Percentiles rank a stretch among this genome's conserved stretches.
Conservation (phyloP, 139 green algal species). For the Chlamydomonas sp. region DNA sequence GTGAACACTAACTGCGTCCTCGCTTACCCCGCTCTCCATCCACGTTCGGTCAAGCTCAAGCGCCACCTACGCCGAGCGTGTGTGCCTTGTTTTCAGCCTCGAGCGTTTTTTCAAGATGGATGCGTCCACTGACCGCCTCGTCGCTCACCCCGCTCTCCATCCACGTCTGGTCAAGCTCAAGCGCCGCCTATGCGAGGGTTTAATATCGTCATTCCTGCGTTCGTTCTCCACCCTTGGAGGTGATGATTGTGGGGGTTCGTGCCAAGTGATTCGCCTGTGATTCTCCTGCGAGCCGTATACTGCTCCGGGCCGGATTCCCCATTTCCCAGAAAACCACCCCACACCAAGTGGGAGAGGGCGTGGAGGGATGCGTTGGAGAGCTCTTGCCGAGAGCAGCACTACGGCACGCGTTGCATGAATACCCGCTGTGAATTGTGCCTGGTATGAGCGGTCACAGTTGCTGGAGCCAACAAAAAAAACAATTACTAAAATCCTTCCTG, state of each 20-base stretch:
- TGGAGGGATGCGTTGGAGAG: too few relatives aligned
- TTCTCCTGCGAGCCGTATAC: conserved; percentile 95
- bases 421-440: conserved; percentile 66
- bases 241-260: too few relatives aligned
- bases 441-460: conserved; percentile 92
- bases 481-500: too few relatives aligned
- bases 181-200: background rate
- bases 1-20: too few relatives aligned
- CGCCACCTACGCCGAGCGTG: too few relatives aligned
- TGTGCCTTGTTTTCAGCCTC: too few relatives aligned
- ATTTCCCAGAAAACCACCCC: conserved; percentile 92
- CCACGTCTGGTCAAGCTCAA: conserved; percentile 86
- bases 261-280: too few relatives aligned
- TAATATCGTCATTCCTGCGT: too few relatives aligned
- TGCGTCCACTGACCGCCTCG: conserved; percentile 91
- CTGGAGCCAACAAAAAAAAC: too few relatives aligned
- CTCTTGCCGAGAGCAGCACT: too few relatives aligned
- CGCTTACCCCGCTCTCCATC: background rate
- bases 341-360: conserved; percentile 57
- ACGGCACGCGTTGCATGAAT: conserved; percentile 95
- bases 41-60: background rate
- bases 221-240: too few relatives aligned
- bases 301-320: conserved; percentile 79
- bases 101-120: too few relatives aligned
- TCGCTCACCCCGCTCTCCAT: conserved; percentile 96